Evolutionary conservation across 805 yeast species (phyloP).

Genomic region (Huiozyma naganishii): DNA sequence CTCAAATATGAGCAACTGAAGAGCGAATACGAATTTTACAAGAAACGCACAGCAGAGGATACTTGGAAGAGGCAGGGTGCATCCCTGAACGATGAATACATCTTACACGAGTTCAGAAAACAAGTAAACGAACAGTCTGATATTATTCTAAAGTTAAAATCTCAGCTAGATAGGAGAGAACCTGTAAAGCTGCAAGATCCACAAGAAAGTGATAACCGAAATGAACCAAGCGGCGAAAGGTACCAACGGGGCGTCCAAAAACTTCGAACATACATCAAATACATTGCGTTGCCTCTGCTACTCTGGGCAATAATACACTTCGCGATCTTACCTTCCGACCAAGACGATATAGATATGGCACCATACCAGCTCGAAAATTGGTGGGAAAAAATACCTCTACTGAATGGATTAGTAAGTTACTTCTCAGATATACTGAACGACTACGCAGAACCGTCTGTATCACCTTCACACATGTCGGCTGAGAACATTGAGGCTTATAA

Average conservation of each 20-base stretch:
- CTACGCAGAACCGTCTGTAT: not conserved
- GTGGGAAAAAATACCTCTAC: not conserved
- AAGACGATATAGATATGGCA: not conserved
- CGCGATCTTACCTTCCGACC: not conserved
- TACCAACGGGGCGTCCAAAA: not conserved
- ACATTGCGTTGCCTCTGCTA: not conserved
- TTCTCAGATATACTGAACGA: not conserved
- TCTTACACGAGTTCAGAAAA: slow-evolving; percentile 21
- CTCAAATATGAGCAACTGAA: slow-evolving; percentile 20
- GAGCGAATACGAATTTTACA: slow-evolving; percentile 22
- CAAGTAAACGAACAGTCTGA: slow-evolving; percentile 22
- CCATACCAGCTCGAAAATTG: not conserved
- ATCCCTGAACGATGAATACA: slow-evolving; percentile 10
- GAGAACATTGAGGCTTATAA: slow-evolving; percentile 12
- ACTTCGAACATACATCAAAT: not conserved
- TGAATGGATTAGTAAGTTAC: not conserved
- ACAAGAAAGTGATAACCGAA: not conserved
- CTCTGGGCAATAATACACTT: not conserved
- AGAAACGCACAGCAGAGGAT: slow-evolving; percentile 2
- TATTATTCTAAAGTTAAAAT: slow-evolving; percentile 14
- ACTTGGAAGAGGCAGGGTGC: not conserved
- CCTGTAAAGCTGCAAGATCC: not conserved
- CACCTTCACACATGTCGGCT: not conserved
- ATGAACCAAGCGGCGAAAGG: not conserved
- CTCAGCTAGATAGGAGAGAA: slow-evolving; percentile 6